Base-by-base conservation (phyloP, 2,329 filamentous ascomycete species). In the Alternaria dauci region DNA sequence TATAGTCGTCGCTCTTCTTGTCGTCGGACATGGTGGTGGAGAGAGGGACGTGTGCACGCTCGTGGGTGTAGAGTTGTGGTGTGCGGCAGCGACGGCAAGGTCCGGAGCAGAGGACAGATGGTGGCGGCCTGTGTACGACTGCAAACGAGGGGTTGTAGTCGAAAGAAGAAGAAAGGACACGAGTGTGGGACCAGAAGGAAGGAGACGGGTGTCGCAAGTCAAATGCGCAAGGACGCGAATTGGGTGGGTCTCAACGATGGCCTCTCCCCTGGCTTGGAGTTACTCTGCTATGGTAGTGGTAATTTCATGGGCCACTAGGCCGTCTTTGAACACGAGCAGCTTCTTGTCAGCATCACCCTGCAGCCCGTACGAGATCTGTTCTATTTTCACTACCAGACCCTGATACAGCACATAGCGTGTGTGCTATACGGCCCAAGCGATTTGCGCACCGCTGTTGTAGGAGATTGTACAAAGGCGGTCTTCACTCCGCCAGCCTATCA, bases 1-100 rank as follows among this genome's bases (percentile, higher is more conserved):
- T 87, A 75, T 89, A 92, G 77, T 95, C 91, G 75, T 86, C 85
- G 77, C 91, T 90, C 80, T 92, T 95, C 86, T 95, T 96, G 79
- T 94, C 93, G 84, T 95, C 91, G 74, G 90, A 86, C 93, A 96
- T 96, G 68, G 72, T 84, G 60, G 55, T 25, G 59, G 56, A 52
- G 58, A 26, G 56, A 36, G 30, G 55, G 42, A 47, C 56, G 52
- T 44, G 54, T 58, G 57, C 54, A 61, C 55, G 50, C 46, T 50
- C 46, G 46, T 23, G 30, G 34, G 30, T 50, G 46, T 34, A 50
- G 46, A 12, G 52, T 44, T 28, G 56, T 43, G 44, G 38, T 53
- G 53, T 52, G 59, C 52, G 61, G 62, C 59, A 63, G 61, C 43
- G 67, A 70, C 52, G 52, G 62, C 58, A 61, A 44, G 50, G 58